A percentile compares a stretch with the other conserved stretches of the same genome.
Conservation (phyloP, 163 green algal genomes). For the Chlorella variabilis region DNA sequence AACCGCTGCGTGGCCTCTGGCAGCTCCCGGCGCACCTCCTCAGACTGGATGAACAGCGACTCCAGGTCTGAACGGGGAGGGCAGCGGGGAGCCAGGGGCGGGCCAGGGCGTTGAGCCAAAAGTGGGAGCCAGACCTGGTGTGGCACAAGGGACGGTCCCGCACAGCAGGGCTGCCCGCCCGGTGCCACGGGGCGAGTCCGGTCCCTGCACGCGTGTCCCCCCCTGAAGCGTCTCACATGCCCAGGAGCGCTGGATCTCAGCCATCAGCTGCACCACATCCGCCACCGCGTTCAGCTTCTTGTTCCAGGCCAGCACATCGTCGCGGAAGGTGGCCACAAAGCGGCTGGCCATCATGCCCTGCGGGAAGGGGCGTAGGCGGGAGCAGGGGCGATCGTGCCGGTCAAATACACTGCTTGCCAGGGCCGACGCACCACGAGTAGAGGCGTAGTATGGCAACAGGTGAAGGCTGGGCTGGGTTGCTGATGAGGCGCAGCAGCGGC, state of each 20-base stretch:
- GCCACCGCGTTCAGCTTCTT: conserved; percentile 85
- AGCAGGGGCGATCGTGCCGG: too few relatives aligned
- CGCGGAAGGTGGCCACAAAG: conserved; percentile 88
- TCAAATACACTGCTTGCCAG: too few relatives aligned
- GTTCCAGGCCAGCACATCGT: conserved; percentile 84
- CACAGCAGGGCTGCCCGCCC: too few relatives aligned
- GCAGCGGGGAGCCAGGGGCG: neutral
- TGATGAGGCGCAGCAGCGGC: too few relatives aligned
- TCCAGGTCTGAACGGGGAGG: conserved; percentile 69
- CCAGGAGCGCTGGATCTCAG: conserved; percentile 91
- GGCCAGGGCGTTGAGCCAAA: neutral
- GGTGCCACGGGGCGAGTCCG: too few relatives aligned
- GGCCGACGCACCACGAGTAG: too few relatives aligned
- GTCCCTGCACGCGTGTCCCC: too few relatives aligned
- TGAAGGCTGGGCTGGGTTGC: too few relatives aligned
- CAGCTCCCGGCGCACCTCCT: conserved; percentile 92
- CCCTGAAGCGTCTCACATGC: too few relatives aligned
- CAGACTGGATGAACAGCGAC: conserved; percentile 85
- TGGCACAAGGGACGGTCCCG: too few relatives aligned
- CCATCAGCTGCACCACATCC: conserved; percentile 83
- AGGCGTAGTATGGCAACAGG: too few relatives aligned
- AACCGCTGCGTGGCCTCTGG: conserved; percentile 82
- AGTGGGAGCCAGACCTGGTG: too few relatives aligned
- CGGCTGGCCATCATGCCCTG: conserved; percentile 92
- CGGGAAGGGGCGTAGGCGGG: conserved; percentile 28